Conservation (phyloP, 208 protist genomes). For the Acanthamoeba sp. region DNA sequence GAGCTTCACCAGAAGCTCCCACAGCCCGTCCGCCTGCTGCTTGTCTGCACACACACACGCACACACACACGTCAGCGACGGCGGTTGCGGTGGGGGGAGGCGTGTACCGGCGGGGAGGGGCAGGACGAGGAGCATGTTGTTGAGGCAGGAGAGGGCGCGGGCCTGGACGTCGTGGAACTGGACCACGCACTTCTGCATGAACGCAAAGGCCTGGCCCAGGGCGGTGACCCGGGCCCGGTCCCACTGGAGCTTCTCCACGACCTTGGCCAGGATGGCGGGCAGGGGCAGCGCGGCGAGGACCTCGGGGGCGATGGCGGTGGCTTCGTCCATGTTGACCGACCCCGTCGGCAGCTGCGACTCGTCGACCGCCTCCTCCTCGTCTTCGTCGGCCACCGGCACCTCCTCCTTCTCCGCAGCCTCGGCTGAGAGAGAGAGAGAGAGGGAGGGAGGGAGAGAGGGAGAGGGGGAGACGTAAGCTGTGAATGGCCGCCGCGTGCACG, state of each 20-base stretch:
- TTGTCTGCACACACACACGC: constrained; percentile 5
- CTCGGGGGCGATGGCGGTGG: constrained; percentile 28
- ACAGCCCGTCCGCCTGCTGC: constrained; percentile 42
- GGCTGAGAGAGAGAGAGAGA: too few relatives aligned
- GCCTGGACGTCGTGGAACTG: constrained; percentile 41
- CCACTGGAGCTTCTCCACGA: constrained; percentile 38
- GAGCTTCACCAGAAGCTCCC: constrained; percentile 29
- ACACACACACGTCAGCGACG: too few relatives aligned
- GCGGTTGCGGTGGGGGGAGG: too few relatives aligned
- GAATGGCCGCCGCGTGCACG: too few relatives aligned
- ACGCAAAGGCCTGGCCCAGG: constrained; percentile 24
- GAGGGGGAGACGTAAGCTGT: too few relatives aligned
- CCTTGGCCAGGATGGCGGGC: constrained; percentile 23
- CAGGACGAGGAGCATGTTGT: constrained; percentile 69
- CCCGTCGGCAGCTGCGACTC: not conserved
- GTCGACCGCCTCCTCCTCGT: constrained; percentile 35
- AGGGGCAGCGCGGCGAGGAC: constrained; percentile 26
- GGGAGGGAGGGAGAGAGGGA: too few relatives aligned
- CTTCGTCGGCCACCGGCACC: not conserved
- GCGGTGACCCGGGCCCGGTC: not conserved
- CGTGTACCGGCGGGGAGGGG: constrained; percentile 42
- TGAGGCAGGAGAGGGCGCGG: constrained; percentile 66
- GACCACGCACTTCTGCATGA: constrained; percentile 38
- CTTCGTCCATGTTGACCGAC: constrained; percentile 49
- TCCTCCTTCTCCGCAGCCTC: not conserved